Conservation (phyloP, 2,329 filamentous ascomycete species). For the Emergomyces africanus region DNA sequence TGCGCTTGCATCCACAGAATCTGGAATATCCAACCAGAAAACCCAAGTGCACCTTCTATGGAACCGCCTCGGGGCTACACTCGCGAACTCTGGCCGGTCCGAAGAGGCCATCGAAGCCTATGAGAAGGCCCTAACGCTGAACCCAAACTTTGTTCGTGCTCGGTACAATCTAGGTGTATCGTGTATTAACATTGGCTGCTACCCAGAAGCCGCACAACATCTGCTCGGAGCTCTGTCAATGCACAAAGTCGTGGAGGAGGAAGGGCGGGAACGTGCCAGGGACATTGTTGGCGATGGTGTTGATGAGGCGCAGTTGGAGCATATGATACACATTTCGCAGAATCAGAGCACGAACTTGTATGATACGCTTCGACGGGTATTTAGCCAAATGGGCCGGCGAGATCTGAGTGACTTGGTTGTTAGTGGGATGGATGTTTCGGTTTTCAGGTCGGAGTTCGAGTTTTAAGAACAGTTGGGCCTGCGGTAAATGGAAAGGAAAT, state of each 20-base stretch:
- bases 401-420: constrained; percentile 83
- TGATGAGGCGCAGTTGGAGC: constrained; percentile 62
- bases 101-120: constrained; percentile 98
- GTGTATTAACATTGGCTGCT: constrained; percentile 96
- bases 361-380: constrained; percentile 88
- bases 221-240: constrained; percentile 83
- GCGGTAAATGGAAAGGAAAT: not conserved
- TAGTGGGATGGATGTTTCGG: constrained; percentile 77
- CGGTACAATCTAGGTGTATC: constrained; percentile 93
- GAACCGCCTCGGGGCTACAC: constrained; percentile 91
- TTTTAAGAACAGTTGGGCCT: constrained; percentile 41
- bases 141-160: constrained; percentile 93
- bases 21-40: constrained; percentile 69
- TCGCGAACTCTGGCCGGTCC: constrained; percentile 83
- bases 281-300: constrained; percentile 58
- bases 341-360: constrained; percentile 96
- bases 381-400: constrained; percentile 83
- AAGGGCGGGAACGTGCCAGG: constrained; percentile 68
- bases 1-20: constrained; percentile 73
- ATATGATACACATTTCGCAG: constrained; percentile 65
- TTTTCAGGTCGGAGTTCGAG: constrained; percentile 82
- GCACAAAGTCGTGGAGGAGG: constrained; percentile 86
- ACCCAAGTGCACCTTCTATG: constrained; percentile 87
- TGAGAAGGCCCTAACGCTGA: constrained; percentile 76
- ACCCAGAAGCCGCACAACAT: constrained; percentile 84